phyloP scores from a whole-genome alignment of 495 filamentous ascomycete species.

The Xylaria scruposa region DNA sequence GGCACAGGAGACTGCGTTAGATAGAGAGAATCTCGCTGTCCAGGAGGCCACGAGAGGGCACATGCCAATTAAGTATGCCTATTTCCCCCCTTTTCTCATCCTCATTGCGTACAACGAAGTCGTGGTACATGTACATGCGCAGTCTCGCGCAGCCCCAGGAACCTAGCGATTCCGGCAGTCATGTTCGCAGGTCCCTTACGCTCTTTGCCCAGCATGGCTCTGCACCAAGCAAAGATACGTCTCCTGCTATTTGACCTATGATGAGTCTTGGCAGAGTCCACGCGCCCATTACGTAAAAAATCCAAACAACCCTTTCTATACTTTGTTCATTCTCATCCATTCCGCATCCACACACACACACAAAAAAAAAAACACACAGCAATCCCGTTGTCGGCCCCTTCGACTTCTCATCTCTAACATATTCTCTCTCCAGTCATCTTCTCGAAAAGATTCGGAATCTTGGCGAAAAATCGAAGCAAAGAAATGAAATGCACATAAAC shows the following conservation, averaged over 20 bases:
- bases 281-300: not conserved
- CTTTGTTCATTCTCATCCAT: not conserved
- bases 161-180: slow-evolving; percentile 1
- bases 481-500: slow-evolving; percentile 34
- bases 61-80: slow-evolving; percentile 64
- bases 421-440: slow-evolving; percentile 42
- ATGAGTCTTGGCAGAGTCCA: not conserved
- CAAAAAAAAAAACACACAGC: not conserved
- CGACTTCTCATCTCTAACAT: slow-evolving; percentile 25
- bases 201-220: not conserved
- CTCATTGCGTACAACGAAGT: slow-evolving; percentile 21
- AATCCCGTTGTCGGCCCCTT: not conserved
- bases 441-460: slow-evolving; percentile 53
- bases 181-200: not conserved
- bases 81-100: slow-evolving; percentile 35
- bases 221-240: not conserved
- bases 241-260: not conserved
- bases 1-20: slow-evolving; percentile 50
- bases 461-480: slow-evolving; percentile 40
- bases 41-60: slow-evolving; percentile 60
- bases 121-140: slow-evolving; percentile 25
- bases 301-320: too few species aligned
- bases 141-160: slow-evolving; percentile 11
- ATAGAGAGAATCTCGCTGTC: slow-evolving; percentile 48
- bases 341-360: not conserved